Percentiles rank a stretch among this genome's conserved stretches.
Evolutionary conservation across 352 stramenopile genomes (phyloP).

Genomic region (Phytophthora foliorum): DNA sequence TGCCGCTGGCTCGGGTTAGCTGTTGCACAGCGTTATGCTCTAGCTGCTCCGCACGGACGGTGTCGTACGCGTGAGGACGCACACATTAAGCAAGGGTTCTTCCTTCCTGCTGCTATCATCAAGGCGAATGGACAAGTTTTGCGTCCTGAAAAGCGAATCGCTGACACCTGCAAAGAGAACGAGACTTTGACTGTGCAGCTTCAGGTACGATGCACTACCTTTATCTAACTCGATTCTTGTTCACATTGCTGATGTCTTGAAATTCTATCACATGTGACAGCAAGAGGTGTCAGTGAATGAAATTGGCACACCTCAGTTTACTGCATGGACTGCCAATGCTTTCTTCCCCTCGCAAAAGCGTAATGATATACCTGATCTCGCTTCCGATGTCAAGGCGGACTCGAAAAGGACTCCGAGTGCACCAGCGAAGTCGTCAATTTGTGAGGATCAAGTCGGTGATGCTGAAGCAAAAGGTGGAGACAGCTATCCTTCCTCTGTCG

Average conservation of each 20-base stretch:
- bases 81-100: conserved; percentile 84
- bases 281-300: conserved; percentile 87
- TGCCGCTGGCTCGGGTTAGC: conserved; percentile 89
- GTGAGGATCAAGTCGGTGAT: conserved; percentile 20
- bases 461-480: conserved; percentile 39
- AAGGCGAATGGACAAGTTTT: conserved; percentile 60
- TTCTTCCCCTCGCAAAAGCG: conserved; percentile 61
- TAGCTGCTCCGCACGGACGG: conserved; percentile 70
- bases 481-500: conserved; percentile 24
- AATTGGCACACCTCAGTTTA: conserved; percentile 79
- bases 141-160: conserved; percentile 60
- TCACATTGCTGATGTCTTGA: not conserved
- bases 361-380: conserved; percentile 9
- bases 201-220: conserved; percentile 46
- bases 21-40: conserved; percentile 80
- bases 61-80: conserved; percentile 80
- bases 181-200: conserved; percentile 72
- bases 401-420: conserved; percentile 5
- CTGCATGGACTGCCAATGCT: conserved; percentile 63
- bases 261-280: conserved; percentile 31
- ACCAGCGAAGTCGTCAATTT: conserved; percentile 12
- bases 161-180: conserved; percentile 79
- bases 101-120: conserved; percentile 67
- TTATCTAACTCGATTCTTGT: not conserved
- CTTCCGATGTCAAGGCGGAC: conserved; percentile 19